phyloP scores from a whole-genome alignment of 2,329 filamentous ascomycete species.

The Pleomassaria siparia region DNA sequence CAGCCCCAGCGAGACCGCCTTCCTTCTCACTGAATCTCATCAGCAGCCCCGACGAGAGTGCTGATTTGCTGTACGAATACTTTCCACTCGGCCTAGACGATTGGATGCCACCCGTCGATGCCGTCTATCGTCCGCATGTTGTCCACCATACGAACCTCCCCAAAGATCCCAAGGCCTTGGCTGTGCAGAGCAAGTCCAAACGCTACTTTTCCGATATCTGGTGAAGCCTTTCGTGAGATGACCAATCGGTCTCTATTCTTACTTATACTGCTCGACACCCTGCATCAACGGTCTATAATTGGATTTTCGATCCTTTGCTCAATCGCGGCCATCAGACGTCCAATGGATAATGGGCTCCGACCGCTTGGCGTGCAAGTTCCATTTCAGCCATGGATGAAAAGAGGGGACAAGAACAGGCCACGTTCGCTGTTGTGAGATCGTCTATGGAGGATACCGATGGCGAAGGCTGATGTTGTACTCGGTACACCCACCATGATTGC shows the following conservation, averaged over 20 bases:
- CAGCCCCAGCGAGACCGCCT: constrained; percentile 45
- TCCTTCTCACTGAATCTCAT: constrained; percentile 52
- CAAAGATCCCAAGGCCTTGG: constrained; percentile 49
- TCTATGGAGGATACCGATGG: background rate
- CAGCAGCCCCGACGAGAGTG: constrained; percentile 71
- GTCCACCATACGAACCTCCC: constrained; percentile 77
- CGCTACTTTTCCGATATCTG: constrained; percentile 51
- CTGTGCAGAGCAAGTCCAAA: constrained; percentile 48
- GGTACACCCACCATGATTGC: background rate
- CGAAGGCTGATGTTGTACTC: background rate
- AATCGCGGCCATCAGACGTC: too few species aligned
- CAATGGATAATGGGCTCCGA: too few species aligned
- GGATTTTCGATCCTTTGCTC: background rate
- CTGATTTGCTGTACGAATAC: constrained; percentile 89
- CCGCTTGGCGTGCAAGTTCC: background rate
- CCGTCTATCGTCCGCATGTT: constrained; percentile 87
- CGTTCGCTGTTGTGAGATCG: background rate
- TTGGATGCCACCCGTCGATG: constrained; percentile 89
- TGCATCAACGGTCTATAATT: background rate
- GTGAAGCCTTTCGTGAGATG: constrained; percentile 16
- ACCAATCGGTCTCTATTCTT: background rate
- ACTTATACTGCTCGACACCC: constrained; percentile 5
- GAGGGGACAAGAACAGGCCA: constrained; percentile 1
- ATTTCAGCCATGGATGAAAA: constrained; percentile 4
- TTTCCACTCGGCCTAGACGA: constrained; percentile 90